Base-by-base conservation (phyloP, 345 rosid species). In the Citrus unshiu region DNA sequence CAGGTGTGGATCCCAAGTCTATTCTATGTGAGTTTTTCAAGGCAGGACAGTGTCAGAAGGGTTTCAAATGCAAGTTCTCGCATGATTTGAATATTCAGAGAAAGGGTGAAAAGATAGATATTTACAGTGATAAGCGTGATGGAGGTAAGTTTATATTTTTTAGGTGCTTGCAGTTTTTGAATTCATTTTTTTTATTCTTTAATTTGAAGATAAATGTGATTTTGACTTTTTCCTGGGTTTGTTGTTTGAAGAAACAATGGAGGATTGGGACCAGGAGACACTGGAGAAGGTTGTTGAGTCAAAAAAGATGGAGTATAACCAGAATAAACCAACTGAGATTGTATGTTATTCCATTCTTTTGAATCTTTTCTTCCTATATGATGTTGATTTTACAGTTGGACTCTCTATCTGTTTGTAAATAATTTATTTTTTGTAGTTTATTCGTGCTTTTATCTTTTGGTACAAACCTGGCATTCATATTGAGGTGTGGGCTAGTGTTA, bases 1-100 rank as follows among this genome's bases (percentile, higher is more conserved):
- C 77, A 96, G 98, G 98, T 85, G 99, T 91, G 82, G 97, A 96
- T 88, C 99, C 98, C 19, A 96, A 94, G 89, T 96, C 98, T 7
- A 96, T 94, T 35, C 25, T 96, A 10, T 94, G 97, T 76, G 95
- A 94, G 85, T 93, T 94, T 85, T 96, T 81, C 83, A 94, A 96
- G 89, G 97, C 66, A 3, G 97, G 98, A 71, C 99, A 94, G 76
- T 96, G 99, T 77, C 84, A 87, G 3, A 91, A 96, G 82, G 98
- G 97, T 35, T 94, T 94, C 78, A 91, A 94, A 85, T 96, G 98
- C 93, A 96, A 96, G 79, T 91, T 96, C 79, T 96, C 99, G 1
- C 99, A 96, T 76, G 98, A 93, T 84, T 77, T 96, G 90, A 96
- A 93, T 87, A 85, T 95, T 67, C 97, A 93, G 86, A 89, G 99